Percentiles rank a stretch among this genome's conserved stretches.
These are phyloP conservation scores for Paracorniculantispora psalliotae DNA, from an alignment of 2,329 filamentous ascomycete species.

Conservation along the genomic window DNA sequence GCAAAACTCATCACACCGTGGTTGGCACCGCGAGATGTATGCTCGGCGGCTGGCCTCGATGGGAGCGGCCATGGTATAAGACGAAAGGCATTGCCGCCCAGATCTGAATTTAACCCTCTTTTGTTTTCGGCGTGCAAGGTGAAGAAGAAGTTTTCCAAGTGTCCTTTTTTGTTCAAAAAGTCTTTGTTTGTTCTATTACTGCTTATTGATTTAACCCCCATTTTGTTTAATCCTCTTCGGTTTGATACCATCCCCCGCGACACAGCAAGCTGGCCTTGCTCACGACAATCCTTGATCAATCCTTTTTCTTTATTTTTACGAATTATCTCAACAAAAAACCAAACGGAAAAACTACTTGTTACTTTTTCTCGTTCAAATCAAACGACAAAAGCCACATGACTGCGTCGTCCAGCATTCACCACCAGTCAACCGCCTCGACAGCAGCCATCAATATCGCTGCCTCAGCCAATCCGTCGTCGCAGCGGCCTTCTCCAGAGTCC, in stretches of 20 bases:
- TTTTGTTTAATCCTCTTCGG: slow-evolving; percentile 26
- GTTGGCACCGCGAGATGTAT: background rate
- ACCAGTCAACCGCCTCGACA: slow-evolving; percentile 6
- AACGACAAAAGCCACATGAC: slow-evolving; percentile 9
- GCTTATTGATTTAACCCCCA: slow-evolving; percentile 22
- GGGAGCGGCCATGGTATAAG: slow-evolving; percentile 53
- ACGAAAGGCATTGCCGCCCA: slow-evolving; percentile 43
- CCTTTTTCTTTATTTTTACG: slow-evolving; percentile 38
- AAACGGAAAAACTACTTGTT: slow-evolving; percentile 24
- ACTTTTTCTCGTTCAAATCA: background rate
- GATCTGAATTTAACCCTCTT: slow-evolving; percentile 36
- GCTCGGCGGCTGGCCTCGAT: slow-evolving; percentile 29
- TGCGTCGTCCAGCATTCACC: background rate
- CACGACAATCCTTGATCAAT: slow-evolving; percentile 32
- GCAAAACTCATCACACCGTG: background rate
- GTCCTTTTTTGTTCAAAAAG: slow-evolving; percentile 35
- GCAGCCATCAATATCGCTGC: background rate
- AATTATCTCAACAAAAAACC: background rate
- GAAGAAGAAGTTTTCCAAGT: slow-evolving; percentile 43
- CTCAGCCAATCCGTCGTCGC: slow-evolving; percentile 4
- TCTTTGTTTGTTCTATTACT: slow-evolving; percentile 18
- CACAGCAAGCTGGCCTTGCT: slow-evolving; percentile 58
- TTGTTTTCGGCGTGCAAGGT: slow-evolving; percentile 34
- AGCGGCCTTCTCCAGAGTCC: background rate
- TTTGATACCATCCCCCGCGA: slow-evolving; percentile 29